Evolutionary conservation across 2,329 filamentous ascomycete genomes (phyloP).

Genomic region (Lasiodiplodia gonubiensis): DNA sequence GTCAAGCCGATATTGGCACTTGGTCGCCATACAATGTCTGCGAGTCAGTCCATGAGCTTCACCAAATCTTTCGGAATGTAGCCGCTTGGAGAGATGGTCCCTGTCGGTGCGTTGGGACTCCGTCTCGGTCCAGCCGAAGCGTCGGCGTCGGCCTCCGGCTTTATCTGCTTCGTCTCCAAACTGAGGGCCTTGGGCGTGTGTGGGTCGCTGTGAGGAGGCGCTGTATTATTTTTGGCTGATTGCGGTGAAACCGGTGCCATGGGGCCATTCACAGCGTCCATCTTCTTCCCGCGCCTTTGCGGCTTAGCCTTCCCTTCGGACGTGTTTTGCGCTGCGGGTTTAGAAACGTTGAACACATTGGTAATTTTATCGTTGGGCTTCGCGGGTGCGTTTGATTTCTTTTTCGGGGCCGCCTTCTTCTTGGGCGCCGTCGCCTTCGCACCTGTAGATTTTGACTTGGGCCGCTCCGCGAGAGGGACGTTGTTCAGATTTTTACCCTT

Average conservation of each 20-base stretch:
- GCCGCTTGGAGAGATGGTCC: conserved; percentile 16
- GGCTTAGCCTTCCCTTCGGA: conserved; percentile 8
- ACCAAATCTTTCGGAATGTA: conserved; percentile 13
- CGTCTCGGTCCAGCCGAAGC: neutral
- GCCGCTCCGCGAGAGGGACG: conserved; percentile 14
- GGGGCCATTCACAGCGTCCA: conserved; percentile 30
- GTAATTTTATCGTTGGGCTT: conserved; percentile 39
- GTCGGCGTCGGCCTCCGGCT: neutral
- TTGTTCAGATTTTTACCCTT: conserved; percentile 33
- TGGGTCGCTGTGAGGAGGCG: conserved; percentile 29
- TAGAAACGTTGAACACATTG: conserved; percentile 27
- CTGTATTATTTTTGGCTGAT: conserved; percentile 42
- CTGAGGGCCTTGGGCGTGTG: neutral
- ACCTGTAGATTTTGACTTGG: conserved; percentile 33
- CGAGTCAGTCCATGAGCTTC: conserved; percentile 12
- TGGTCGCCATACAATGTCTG: neutral
- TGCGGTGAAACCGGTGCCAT: conserved; percentile 40
- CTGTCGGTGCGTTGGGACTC: conserved; percentile 3
- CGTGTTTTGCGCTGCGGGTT: conserved; percentile 30
- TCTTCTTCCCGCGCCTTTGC: conserved; percentile 11
- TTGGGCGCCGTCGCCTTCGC: conserved; percentile 33
- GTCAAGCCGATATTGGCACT: neutral
- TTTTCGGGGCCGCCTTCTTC: conserved; percentile 40
- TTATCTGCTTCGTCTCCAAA: conserved; percentile 13
- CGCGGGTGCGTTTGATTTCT: conserved; percentile 29